Evolutionary conservation across 495 filamentous ascomycete genomes (phyloP), one percentile per base, ranked within the genome.

Genomic region (Hypoxylon cercidicola): DNA sequence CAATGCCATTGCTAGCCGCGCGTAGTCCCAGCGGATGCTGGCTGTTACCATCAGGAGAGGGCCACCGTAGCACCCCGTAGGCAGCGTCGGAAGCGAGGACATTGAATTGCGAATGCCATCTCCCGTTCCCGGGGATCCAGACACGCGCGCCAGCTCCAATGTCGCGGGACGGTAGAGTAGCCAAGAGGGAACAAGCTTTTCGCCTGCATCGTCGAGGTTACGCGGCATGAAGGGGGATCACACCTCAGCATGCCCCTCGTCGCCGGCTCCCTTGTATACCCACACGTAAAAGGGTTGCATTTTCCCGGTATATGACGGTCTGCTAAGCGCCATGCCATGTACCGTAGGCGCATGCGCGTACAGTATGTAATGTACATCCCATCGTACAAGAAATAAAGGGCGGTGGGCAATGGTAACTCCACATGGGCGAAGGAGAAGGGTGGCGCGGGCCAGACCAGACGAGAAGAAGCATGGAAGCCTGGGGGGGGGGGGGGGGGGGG

Each of bases 101-200:
- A 3, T 25, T 15, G 13, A 10, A 11, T 9, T 9, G 19, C 23
- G 25, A 28, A 28, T 28, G 25, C 25, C 25, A 7, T 28, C 25
- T 28, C 25, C 25, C 25, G 25, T 28, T 28, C 25, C 25, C 25
- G 7, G 25, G 25, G 25, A 28, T 3, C n/a, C n/a, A n/a, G n/a
- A n/a, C n/a, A n/a, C n/a, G n/a, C n/a, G 25, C 25, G 25, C 25
- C 25, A 28, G 7, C 25, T 55, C 59, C 65, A 64, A 48, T 50
- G 45, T 50, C 45, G 13, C 60, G 59, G 65, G 25, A 58, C 30
- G 50, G 51, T 60, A 68, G 65, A 55, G 51, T 60, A 68, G 65
- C 65, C 60, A 68, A 68, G 65, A 63, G 40, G 45, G 65, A 68
- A 55, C 65, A 68, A 68, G 65, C 65, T 68, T 68, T 66, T 63